Evolutionary conservation across 371 early-diverging fungal species (phyloP).

Genomic region (Sporodiniella umbellata): DNA sequence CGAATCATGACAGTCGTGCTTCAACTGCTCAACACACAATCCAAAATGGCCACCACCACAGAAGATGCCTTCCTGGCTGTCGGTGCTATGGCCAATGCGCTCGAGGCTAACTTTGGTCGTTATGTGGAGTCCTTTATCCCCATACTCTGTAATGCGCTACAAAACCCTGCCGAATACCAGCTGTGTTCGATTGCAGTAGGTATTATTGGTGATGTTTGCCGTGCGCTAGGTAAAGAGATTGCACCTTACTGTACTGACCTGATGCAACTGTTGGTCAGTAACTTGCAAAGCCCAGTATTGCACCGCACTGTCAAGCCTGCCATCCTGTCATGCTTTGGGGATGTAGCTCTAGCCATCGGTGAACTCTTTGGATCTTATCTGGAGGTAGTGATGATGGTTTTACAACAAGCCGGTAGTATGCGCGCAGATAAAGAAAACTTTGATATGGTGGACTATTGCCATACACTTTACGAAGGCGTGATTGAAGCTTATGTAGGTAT

Average conservation of each 20-base stretch:
- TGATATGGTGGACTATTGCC: conserved; percentile 83
- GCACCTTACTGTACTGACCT: conserved; percentile 75
- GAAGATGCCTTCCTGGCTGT: conserved; percentile 93
- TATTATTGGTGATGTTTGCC: conserved; percentile 91
- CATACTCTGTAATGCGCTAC: conserved; percentile 75
- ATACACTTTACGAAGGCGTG: conserved; percentile 81
- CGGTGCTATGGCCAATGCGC: conserved; percentile 78
- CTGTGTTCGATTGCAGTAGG: conserved; percentile 91
- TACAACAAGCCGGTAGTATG: conserved; percentile 78
- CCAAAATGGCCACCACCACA: conserved; percentile 79
- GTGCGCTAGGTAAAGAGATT: conserved; percentile 74
- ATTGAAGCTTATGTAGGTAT: conserved; percentile 96
- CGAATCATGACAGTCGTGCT: conserved; percentile 85
- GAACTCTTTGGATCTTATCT: conserved; percentile 83
- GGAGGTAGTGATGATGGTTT: conserved; percentile 78
- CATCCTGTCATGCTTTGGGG: conserved; percentile 95
- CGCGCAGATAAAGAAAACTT: conserved; percentile 63
- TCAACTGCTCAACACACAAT: conserved; percentile 59
- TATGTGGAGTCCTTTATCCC: conserved; percentile 87
- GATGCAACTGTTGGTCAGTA: conserved; percentile 81
- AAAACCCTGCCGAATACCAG: conserved; percentile 87
- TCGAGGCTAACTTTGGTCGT: conserved; percentile 80
- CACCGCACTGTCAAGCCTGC: conserved; percentile 89
- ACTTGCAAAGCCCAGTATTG: conserved; percentile 69
- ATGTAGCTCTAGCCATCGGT: conserved; percentile 94